Base-by-base conservation (phyloP, 768 basidiomycete species). In the Rubroboletus satanas region DNA sequence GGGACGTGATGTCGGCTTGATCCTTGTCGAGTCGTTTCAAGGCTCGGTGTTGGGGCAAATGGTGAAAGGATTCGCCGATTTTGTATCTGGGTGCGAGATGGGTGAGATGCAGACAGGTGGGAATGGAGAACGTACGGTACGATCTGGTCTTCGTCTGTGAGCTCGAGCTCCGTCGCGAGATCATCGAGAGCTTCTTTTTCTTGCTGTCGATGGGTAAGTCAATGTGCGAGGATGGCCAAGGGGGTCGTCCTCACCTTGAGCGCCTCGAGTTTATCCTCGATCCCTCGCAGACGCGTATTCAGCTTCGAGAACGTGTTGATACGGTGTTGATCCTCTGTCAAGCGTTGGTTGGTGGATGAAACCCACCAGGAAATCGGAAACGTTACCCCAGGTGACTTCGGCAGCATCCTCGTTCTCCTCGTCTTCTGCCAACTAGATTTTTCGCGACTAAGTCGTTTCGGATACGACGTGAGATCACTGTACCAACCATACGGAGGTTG, bases 111-210 rank as follows among this genome's bases (percentile, higher is more conserved):
- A 47, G 86, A 84, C 29, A 44, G 28, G 49, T 31, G 21, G 18
- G 15, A 29, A 28, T 8, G 56, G 33, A 36, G 39, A 14, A 69
- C 88, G 53, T 61, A 93, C 90, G 93, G 65, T 5, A 97, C 84
- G 1, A 77, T 76, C 52, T 90, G 81, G 54, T 90, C 87, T 62
- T 95, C 93, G 57, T 96, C 93, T 1, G 86, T 84, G 10, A 98
- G 82, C 66, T 96, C 93, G 23, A 98, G 80, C 64, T 97, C 95
- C 43, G 81, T 88, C 2, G 83, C 74, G 31, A 97, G 80, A 68
- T 98, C 95, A 56, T 96, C 93, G 14, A 96, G 81, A 3, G 93
- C 88, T 63, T 97, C 95, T 73, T 95, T 95, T 74, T 96, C 93
- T 80, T 90, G 85, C 93, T 98, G 66, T 14, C 37, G 33, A 42